Base-by-base conservation (phyloP, 371 early-diverging fungal species). In the Mortierella sp. region DNA sequence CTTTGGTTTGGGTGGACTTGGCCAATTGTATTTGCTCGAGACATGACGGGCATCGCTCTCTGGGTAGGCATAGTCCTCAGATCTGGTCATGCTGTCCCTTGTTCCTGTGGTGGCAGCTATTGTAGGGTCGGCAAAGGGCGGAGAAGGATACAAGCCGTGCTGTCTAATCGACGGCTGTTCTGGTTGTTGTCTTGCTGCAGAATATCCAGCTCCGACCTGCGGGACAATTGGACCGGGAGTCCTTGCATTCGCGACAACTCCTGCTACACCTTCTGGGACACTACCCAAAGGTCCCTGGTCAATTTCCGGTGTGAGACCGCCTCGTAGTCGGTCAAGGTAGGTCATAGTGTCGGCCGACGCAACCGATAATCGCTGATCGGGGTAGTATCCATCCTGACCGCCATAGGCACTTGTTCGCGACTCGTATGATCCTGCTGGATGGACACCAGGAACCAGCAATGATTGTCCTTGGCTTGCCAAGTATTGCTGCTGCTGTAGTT, bases 21-120 rank as follows among this genome's bases (percentile, higher is more conserved):
- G 16, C 73, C 73, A 61, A 4, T 48, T 39, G 58, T 67, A 61
- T 10, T 24, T 52, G 5, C 41, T 39, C 43, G 16, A 34, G 26
- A 47, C 39, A 31, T 34, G 65, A 4, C 65, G 76, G n/a, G 61
- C 65, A 53, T 75, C 70, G 34, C 70, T 70, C 24, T 75, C 70
- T 16, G 69, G 40, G 11, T 69, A 37, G 44, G 40, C 52, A 37
- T 74, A 74, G 16, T 61, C 41, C 2, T 69, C 61, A 34, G 61
- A 61, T 2, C 61, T 39, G 0, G 37, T 22, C 22, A 34, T 37
- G 22, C 19, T 61, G 16, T 22, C 37, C 37, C 22, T 9, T 8
- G 37, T 61, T 37, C 61, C 61, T n/a, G 48, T 16, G 26, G 52
- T 19, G 34, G 31, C 37, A 16, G 6, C 26, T 24, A 7, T 37